A percentile compares a stretch with the other conserved stretches of the same genome.
phyloP scores from a whole-genome alignment of 2,329 filamentous ascomycete genomes.

The Aspergillus niger region DNA sequence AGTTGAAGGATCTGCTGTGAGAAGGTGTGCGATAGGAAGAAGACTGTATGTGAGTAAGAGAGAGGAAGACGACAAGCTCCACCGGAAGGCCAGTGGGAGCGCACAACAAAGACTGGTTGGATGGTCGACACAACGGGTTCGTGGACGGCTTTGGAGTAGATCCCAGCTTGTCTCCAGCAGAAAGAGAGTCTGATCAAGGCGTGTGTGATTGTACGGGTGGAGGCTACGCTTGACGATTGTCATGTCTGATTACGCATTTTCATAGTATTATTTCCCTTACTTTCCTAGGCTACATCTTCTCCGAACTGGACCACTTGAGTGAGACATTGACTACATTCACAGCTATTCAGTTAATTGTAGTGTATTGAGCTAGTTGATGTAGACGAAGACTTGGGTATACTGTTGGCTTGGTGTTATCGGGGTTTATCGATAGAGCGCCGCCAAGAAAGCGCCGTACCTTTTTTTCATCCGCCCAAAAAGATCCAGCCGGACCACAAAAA shows the following conservation, averaged over 20 bases:
- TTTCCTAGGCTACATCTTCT: background rate
- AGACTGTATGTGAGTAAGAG: background rate
- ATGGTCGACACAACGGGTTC: background rate
- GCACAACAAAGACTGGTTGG: background rate
- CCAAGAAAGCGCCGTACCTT: constrained; percentile 32
- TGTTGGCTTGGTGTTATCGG: constrained; percentile 10
- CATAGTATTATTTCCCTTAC: constrained; percentile 6
- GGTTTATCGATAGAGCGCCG: constrained; percentile 23
- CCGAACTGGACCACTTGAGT: background rate
- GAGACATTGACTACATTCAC: background rate
- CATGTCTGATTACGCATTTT: constrained; percentile 25
- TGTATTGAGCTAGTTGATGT: background rate
- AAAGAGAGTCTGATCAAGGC: background rate
- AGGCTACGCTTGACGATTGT: constrained; percentile 23
- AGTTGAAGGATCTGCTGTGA: background rate
- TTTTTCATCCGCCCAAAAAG: constrained; percentile 30
- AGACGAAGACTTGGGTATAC: background rate
- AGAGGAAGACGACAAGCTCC: background rate
- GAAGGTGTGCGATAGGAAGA: background rate
- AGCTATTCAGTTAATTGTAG: background rate
- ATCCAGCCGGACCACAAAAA: constrained; percentile 28
- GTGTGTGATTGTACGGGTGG: constrained; percentile 4
- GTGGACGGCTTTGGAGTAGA: background rate
- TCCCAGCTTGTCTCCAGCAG: background rate
- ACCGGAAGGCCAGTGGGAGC: background rate